These are phyloP conservation scores for Eustoma russellianum DNA, from an alignment of 257 asterid genomes.

Conservation along the genomic window DNA sequence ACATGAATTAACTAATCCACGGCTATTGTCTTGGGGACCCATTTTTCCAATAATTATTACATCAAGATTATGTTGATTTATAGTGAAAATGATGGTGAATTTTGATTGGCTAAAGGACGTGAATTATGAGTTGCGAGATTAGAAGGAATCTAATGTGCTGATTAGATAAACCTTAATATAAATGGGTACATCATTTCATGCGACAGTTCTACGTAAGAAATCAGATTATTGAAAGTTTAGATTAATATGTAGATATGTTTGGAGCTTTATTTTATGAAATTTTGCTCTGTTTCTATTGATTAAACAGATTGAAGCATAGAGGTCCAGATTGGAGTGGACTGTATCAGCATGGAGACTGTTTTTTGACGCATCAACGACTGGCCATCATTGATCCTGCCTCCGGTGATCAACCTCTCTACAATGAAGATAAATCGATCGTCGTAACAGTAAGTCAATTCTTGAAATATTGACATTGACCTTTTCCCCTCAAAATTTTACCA, in stretches of 20 bases:
- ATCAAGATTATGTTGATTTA: not conserved
- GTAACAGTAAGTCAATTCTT: conserved; percentile 50
- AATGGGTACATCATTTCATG: too few species aligned
- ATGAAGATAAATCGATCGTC: conserved; percentile 62
- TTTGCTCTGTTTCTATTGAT: conserved; percentile 1
- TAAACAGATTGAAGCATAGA: conserved; percentile 80
- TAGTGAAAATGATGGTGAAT: not conserved
- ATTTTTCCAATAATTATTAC: not conserved
- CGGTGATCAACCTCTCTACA: conserved; percentile 90
- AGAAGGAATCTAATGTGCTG: too few species aligned
- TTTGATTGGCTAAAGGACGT: too few species aligned
- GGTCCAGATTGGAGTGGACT: conserved; percentile 99
- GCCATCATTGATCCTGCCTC: conserved; percentile 96
- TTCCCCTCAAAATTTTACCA: too few species aligned
- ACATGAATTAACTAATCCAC: too few species aligned
- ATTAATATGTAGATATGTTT: too few species aligned
- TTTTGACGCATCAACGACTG: conserved; percentile 79
- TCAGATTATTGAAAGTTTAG: too few species aligned
- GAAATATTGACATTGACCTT: too few species aligned
- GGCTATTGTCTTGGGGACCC: too few species aligned
- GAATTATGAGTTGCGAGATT: too few species aligned
- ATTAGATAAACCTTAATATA: too few species aligned
- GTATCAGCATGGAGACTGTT: conserved; percentile 70
- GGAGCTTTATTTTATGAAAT: not conserved
- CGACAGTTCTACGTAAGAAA: too few species aligned